These are phyloP conservation scores for Wickerhamomyces queroliae DNA, from an alignment of 805 yeast genomes.

Conservation along the genomic window DNA sequence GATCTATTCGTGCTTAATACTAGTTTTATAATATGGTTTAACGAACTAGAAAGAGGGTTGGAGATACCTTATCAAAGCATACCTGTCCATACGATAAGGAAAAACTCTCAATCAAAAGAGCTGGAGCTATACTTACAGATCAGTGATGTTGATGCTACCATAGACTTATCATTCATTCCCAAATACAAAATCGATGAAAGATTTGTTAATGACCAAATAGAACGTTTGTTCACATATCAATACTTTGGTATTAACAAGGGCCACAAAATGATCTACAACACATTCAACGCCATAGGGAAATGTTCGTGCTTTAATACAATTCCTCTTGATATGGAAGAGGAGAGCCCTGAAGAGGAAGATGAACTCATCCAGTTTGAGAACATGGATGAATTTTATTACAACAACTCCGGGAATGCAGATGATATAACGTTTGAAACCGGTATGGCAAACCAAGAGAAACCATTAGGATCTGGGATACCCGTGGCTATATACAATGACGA, in stretches of 20 bases:
- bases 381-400: constrained; percentile 12
- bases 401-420: not conserved
- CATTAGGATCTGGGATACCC: not conserved
- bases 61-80: constrained; percentile 27
- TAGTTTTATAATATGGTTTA: constrained; percentile 34
- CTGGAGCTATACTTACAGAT: constrained; percentile 13
- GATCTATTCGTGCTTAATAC: constrained; percentile 34
- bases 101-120: constrained; percentile 1
- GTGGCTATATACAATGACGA: not conserved
- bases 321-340: not conserved
- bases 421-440: not conserved
- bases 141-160: constrained; percentile 5
- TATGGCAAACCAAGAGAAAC: not conserved
- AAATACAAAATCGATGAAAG: constrained; percentile 29
- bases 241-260: constrained; percentile 35
- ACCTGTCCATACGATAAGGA: constrained; percentile 16
- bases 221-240: constrained; percentile 29
- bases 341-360: constrained; percentile 1
- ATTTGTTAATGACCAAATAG: constrained; percentile 27
- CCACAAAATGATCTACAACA: constrained; percentile 29
- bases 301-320: constrained; percentile 19
- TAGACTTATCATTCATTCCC: constrained; percentile 31
- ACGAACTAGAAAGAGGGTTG: constrained; percentile 27
- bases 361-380: constrained; percentile 2
- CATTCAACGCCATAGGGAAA: constrained; percentile 30